phyloP scores from a whole-genome alignment of 306 rosid species.

The Cyamopsis tetragonoloba region DNA sequence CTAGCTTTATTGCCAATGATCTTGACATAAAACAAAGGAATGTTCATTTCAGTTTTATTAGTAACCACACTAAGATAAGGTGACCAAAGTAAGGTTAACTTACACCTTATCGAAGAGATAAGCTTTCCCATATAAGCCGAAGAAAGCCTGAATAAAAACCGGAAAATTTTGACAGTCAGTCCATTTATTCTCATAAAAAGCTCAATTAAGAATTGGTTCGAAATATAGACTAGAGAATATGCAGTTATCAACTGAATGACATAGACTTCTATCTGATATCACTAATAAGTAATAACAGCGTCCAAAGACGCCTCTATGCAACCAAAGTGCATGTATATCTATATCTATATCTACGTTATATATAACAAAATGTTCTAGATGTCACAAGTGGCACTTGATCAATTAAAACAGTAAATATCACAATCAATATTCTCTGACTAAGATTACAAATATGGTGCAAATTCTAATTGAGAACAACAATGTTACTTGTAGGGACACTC shows the following conservation, averaged over 20 bases:
- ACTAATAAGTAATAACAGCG: background rate
- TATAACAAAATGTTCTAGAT: background rate
- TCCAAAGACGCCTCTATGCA: constrained; percentile 5
- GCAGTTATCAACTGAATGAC: background rate
- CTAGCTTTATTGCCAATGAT: background rate
- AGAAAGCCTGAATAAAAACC: constrained; percentile 68
- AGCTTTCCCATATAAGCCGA: constrained; percentile 75
- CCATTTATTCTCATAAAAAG: constrained; percentile 7
- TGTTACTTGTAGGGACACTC: background rate
- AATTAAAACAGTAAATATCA: constrained; percentile 4
- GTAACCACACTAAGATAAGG: background rate
- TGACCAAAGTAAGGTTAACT: constrained; percentile 51
- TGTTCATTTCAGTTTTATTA: constrained; percentile 7
- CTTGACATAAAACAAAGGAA: background rate
- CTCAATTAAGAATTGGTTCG: constrained; percentile 5
- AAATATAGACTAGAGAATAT: constrained; percentile 6
- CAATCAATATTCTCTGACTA: background rate
- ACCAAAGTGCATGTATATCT: background rate
- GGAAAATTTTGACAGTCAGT: constrained; percentile 42
- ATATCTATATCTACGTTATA: too few species aligned
- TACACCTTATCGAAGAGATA: constrained; percentile 95
- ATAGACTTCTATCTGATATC: background rate
- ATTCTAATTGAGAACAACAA: background rate
- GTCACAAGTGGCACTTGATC: background rate
- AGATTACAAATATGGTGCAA: background rate